These are phyloP conservation scores for Pogostemon cablin DNA, from an alignment of 257 asterid genomes.

Conservation along the genomic window DNA sequence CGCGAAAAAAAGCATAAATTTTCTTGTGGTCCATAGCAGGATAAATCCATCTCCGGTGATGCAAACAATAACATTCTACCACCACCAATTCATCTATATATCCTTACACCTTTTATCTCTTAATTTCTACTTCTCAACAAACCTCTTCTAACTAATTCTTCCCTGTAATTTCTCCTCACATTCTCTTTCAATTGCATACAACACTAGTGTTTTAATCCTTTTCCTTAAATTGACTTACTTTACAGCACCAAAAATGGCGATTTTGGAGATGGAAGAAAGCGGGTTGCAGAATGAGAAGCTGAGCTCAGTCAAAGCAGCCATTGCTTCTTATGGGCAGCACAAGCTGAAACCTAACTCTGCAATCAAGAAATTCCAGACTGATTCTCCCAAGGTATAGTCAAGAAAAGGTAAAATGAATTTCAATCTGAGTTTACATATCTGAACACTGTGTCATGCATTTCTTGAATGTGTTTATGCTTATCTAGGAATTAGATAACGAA, in stretches of 20 bases:
- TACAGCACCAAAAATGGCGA: background rate
- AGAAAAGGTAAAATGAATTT: background rate
- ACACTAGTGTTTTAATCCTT: background rate
- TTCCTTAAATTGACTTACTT: background rate
- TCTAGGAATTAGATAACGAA: constrained; percentile 22
- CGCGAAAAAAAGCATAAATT: background rate
- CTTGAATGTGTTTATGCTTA: background rate
- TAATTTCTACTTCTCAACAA: background rate
- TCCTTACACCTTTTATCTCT: background rate
- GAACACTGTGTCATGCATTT: constrained; percentile 1
- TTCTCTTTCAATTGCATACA: background rate
- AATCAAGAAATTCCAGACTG: constrained; percentile 27
- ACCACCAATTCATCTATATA: constrained; percentile 4
- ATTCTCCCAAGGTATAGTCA: constrained; percentile 40
- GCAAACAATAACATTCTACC: constrained; percentile 5
- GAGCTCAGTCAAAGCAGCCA: constrained; percentile 44
- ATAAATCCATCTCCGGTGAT: background rate
- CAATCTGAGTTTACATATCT: background rate
- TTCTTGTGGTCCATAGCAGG: constrained; percentile 21
- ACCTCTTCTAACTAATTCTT: background rate
- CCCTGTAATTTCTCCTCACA: background rate
- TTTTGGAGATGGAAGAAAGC: constrained; percentile 25
- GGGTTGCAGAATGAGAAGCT: constrained; percentile 29
- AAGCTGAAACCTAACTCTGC: constrained; percentile 16
- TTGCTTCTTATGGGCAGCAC: constrained; percentile 37